Evolutionary conservation across 1,139 yeast species (phyloP).

Genomic region (Groenewaldozyma auringiensis): DNA sequence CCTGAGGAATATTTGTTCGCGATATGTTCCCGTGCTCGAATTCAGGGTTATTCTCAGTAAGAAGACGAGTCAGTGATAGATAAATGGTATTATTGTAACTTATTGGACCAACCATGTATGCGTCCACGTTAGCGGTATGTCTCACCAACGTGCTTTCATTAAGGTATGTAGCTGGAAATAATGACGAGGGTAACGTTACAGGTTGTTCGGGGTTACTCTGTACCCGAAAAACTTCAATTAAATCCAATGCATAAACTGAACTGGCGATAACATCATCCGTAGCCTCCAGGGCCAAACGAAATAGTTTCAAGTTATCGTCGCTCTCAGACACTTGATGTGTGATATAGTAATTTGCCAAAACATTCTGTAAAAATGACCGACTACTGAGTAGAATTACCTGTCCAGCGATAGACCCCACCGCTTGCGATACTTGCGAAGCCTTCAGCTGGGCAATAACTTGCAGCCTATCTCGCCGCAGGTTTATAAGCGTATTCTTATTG

Average conservation of each 20-base stretch:
- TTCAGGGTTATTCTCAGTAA: conserved; percentile 23
- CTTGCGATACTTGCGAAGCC: conserved; percentile 70
- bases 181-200: background rate
- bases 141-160: conserved; percentile 9
- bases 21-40: conserved; percentile 12
- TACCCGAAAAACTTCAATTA: conserved; percentile 10
- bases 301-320: conserved; percentile 12
- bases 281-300: conserved; percentile 20
- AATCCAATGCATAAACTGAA: conserved; percentile 18
- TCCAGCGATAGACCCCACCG: conserved; percentile 52
- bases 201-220: conserved; percentile 5
- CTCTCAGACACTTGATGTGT: conserved; percentile 20
- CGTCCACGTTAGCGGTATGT: conserved; percentile 11
- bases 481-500: conserved; percentile 55
- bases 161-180: conserved; percentile 15
- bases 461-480: conserved; percentile 60
- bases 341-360: conserved; percentile 20
- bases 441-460: conserved; percentile 75
- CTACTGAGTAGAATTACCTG: conserved; percentile 38
- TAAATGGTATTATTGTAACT: conserved; percentile 14
- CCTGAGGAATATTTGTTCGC: conserved; percentile 10
- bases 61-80: conserved; percentile 20
- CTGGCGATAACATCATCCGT: conserved; percentile 23
- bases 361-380: conserved; percentile 24
- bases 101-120: conserved; percentile 20